Evolutionary conservation across 805 yeast genomes (phyloP).

Genomic region (Ogataea paraovalis): DNA sequence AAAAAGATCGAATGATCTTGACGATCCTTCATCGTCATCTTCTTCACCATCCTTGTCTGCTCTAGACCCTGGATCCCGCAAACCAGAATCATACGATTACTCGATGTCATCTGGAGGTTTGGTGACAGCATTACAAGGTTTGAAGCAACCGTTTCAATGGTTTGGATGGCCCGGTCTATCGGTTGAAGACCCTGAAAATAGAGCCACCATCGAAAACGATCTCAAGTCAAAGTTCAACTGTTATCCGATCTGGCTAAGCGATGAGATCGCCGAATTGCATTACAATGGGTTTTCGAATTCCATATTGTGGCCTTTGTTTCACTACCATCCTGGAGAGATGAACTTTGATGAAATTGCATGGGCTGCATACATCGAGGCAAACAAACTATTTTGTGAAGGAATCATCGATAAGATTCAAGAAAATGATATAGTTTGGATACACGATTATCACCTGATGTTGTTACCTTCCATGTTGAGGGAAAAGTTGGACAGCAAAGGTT

Average conservation of each 20-base stretch:
- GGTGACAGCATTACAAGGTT: constrained; percentile 91
- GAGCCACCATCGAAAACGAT: constrained; percentile 63
- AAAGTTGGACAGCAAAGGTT: constrained; percentile 42
- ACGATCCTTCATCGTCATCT: background rate
- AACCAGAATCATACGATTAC: constrained; percentile 52
- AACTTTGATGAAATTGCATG: constrained; percentile 96
- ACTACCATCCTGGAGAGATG: constrained; percentile 99
- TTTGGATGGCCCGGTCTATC: constrained; percentile 98
- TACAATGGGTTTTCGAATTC: constrained; percentile 95
- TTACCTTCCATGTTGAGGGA: constrained; percentile 83
- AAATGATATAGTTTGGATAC: constrained; percentile 93
- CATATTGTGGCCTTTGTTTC: constrained; percentile 96
- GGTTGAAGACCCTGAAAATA: constrained; percentile 66
- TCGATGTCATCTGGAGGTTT: constrained; percentile 96
- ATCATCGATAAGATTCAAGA: constrained; percentile 69
- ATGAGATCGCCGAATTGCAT: constrained; percentile 90
- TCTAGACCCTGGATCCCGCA: too few species aligned
- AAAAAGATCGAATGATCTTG: constrained; percentile 34
- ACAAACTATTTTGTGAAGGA: constrained; percentile 70
- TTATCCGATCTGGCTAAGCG: constrained; percentile 82
- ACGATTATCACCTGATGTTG: constrained; percentile 95
- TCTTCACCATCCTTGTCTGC: background rate
- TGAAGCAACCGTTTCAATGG: constrained; percentile 92
- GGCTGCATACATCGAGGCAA: constrained; percentile 96
- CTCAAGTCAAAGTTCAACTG: constrained; percentile 77